phyloP scores from a whole-genome alignment of 306 rosid species.

The Aeschynomene evenia region DNA sequence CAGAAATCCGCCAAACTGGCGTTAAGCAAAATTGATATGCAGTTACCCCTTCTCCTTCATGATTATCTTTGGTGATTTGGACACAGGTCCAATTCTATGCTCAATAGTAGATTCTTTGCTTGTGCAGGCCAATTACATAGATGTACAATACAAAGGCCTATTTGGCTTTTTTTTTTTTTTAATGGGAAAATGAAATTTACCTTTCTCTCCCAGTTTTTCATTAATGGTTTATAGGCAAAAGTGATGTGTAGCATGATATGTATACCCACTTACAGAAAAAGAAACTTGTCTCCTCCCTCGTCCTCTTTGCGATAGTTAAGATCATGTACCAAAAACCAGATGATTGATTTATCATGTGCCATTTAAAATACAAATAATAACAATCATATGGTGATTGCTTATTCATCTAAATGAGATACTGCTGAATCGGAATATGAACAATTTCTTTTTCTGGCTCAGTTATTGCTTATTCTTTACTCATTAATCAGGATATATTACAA shows the following conservation, averaged over 20 bases:
- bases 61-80: not conserved
- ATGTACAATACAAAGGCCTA: not conserved
- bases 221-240: not conserved
- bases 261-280: not conserved
- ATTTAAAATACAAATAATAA: not conserved
- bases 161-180: not conserved
- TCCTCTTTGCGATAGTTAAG: not conserved
- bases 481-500: too few species aligned
- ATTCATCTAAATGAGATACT: not conserved
- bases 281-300: not conserved
- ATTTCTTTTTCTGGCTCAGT: not conserved
- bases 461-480: not conserved
- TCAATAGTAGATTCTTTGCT: not conserved
- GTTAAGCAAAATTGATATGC: not conserved
- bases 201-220: not conserved
- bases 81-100: conserved; percentile 8
- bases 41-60: not conserved
- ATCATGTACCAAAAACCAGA: not conserved
- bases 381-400: not conserved
- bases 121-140: not conserved
- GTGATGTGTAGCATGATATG: not conserved
- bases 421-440: not conserved
- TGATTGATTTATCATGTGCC: not conserved
- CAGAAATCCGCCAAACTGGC: not conserved
- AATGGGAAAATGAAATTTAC: conserved; percentile 11